A percentile compares a stretch with the other conserved stretches of the same genome.
Conservation (phyloP, 2,329 filamentous ascomycete genomes). For the Stachybotrys elegans region DNA sequence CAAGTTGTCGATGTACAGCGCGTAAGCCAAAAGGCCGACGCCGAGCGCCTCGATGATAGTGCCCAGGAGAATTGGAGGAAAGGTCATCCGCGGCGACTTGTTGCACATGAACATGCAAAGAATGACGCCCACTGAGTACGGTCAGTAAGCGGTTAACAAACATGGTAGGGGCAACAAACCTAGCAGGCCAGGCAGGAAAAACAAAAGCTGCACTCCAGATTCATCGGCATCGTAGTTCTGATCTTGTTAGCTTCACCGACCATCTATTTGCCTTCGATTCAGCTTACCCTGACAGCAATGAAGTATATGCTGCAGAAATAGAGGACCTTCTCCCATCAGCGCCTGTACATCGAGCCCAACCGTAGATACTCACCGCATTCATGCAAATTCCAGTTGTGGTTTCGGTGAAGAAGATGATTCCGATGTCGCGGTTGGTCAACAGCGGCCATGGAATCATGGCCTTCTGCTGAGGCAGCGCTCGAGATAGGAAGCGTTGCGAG, state of each 20-base stretch:
- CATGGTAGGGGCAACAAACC: conserved; percentile 26
- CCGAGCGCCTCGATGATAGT: conserved; percentile 53
- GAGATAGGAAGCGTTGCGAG: conserved; percentile 31
- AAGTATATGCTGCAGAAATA: conserved; percentile 69
- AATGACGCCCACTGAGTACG: conserved; percentile 43
- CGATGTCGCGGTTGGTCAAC: conserved; percentile 51
- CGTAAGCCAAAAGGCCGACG: conserved; percentile 52
- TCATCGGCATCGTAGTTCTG: conserved; percentile 44
- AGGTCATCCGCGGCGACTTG: conserved; percentile 56
- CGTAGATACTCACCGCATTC: conserved; percentile 34
- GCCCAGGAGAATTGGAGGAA: conserved; percentile 52
- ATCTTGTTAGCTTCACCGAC: neutral
- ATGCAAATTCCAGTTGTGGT: conserved; percentile 53
- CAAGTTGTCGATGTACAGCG: conserved; percentile 43
- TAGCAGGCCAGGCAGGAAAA: conserved; percentile 59
- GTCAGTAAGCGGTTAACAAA: neutral
- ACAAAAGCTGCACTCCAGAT: conserved; percentile 54
- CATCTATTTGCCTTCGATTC: neutral
- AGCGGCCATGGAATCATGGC: conserved; percentile 62
- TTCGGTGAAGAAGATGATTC: conserved; percentile 57
- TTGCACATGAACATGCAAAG: conserved; percentile 56
- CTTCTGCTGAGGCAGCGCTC: conserved; percentile 31
- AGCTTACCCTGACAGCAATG: conserved; percentile 44
- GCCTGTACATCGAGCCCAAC: conserved; percentile 17
- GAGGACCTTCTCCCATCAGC: conserved; percentile 43